A percentile compares a stretch with the other conserved stretches of the same genome.
phyloP scores from a whole-genome alignment of 2,329 filamentous ascomycete species.

The Neonectria ditissima region DNA sequence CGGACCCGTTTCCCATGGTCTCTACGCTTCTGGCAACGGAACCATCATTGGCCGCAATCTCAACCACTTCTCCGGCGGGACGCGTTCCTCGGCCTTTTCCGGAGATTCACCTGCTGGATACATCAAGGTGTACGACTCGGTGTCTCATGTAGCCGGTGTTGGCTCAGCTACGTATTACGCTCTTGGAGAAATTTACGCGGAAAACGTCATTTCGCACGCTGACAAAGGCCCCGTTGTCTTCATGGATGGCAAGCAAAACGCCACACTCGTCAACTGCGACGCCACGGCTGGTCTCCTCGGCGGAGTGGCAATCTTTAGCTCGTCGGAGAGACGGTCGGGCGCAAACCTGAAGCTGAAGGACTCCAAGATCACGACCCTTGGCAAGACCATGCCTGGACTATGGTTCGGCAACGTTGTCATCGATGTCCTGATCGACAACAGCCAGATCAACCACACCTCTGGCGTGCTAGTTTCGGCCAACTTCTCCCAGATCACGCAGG shows the following conservation, averaged over 20 bases:
- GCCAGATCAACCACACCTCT: slow-evolving; percentile 22
- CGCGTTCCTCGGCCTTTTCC: slow-evolving; percentile 21
- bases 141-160: slow-evolving; percentile 16
- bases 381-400: slow-evolving; percentile 16
- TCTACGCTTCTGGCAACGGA: slow-evolving; percentile 25
- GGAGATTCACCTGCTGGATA: slow-evolving; percentile 17
- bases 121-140: slow-evolving; percentile 23
- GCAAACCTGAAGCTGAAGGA: slow-evolving; percentile 18
- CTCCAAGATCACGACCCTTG: slow-evolving; percentile 23
- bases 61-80: slow-evolving; percentile 21
- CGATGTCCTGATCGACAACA: slow-evolving; percentile 17
- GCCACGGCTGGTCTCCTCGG: slow-evolving; percentile 23
- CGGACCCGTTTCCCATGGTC: slow-evolving; percentile 21
- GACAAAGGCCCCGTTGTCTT: slow-evolving; percentile 22
- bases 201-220: slow-evolving; percentile 23
- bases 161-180: slow-evolving; percentile 24
- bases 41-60: slow-evolving; percentile 25
- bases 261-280: slow-evolving; percentile 23
- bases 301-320: slow-evolving; percentile 25
- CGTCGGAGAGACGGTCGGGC: slow-evolving; percentile 3
- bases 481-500: slow-evolving; percentile 23
- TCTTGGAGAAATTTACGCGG: slow-evolving; percentile 23
- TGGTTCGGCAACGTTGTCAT: slow-evolving; percentile 24
- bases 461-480: slow-evolving; percentile 21
- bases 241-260: slow-evolving; percentile 20